phyloP scores from a whole-genome alignment of 1,139 yeast species.

The Suhomyces bokatorum region DNA sequence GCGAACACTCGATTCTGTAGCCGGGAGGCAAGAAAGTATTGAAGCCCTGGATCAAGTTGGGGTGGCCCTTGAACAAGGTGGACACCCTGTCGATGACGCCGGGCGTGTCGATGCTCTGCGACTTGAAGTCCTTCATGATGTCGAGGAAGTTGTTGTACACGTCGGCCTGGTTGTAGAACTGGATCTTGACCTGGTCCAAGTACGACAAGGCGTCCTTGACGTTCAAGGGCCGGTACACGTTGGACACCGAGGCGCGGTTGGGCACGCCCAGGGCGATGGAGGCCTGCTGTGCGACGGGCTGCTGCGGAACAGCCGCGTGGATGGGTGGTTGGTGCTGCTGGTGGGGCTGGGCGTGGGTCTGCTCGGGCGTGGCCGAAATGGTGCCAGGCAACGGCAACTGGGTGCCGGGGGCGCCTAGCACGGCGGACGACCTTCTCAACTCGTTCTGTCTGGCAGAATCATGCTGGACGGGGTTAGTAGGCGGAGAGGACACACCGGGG shows the following conservation, averaged over 20 bases:
- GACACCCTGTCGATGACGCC: conserved; percentile 97
- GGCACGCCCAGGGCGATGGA: conserved; percentile 37
- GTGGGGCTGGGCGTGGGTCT: conserved; percentile 20
- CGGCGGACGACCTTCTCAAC: conserved; percentile 29
- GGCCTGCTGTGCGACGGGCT: conserved; percentile 15
- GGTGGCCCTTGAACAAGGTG: conserved; percentile 86
- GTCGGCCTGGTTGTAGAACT: conserved; percentile 89
- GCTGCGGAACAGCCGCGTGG: conserved; percentile 16
- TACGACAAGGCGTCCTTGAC: conserved; percentile 96
- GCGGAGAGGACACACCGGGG: conserved; percentile 14
- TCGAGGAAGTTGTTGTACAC: conserved; percentile 95
- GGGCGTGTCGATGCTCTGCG: conserved; percentile 95
- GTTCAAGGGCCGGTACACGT: conserved; percentile 80
- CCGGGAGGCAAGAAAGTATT: conserved; percentile 98
- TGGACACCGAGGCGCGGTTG: conserved; percentile 45
- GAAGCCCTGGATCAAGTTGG: conserved; percentile 90
- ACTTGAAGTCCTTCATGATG: conserved; percentile 97
- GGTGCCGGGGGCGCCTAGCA: conserved; percentile 21
- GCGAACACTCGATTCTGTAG: conserved; percentile 87
- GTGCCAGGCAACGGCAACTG: conserved; percentile 30
- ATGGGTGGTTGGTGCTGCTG: conserved; percentile 17
- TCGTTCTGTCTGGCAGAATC: conserved; percentile 30
- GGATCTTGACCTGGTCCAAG: conserved; percentile 92
- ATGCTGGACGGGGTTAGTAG: conserved; percentile 15
- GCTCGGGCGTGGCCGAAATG: conserved; percentile 16